phyloP scores from a whole-genome alignment of 208 protist genomes.

The Acanthamoeba lenticulata region DNA sequence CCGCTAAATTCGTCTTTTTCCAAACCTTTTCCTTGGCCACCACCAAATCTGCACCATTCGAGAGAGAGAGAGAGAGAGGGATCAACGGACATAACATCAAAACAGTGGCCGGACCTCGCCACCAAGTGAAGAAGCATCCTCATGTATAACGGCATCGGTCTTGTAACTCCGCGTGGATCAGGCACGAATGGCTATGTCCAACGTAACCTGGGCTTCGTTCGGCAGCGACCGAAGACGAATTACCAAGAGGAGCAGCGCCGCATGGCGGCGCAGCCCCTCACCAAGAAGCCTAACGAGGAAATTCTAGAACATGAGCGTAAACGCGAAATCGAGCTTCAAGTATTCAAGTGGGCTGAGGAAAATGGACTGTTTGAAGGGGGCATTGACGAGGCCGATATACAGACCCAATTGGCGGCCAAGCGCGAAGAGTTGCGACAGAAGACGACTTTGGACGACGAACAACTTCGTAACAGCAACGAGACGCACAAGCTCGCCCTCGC shows the following conservation, averaged over 20 bases:
- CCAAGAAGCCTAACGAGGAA: constrained; percentile 74
- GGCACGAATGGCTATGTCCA: constrained; percentile 90
- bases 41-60: too few relatives aligned
- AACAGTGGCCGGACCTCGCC: too few relatives aligned
- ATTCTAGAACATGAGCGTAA: constrained; percentile 84
- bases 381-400: constrained; percentile 62
- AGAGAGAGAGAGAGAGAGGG: too few relatives aligned
- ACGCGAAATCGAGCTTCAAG: constrained; percentile 79
- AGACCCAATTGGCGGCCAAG: constrained; percentile 30
- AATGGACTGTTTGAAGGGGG: constrained; percentile 66
- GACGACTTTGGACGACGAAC: not conserved
- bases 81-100: too few relatives aligned
- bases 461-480: constrained; percentile 38
- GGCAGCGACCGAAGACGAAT: constrained; percentile 9
- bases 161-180: constrained; percentile 85
- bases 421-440: constrained; percentile 10
- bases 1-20: not conserved
- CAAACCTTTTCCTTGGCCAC: not conserved
- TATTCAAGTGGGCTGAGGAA: constrained; percentile 71
- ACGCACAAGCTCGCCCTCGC: constrained; percentile 56
- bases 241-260: not conserved
- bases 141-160: constrained; percentile 91
- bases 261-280: not conserved
- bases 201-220: constrained; percentile 79
- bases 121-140: too few relatives aligned